Percentiles rank a stretch among this genome's conserved stretches.
Conservation (phyloP, 306 rosid species). For the Castanea sativa region DNA sequence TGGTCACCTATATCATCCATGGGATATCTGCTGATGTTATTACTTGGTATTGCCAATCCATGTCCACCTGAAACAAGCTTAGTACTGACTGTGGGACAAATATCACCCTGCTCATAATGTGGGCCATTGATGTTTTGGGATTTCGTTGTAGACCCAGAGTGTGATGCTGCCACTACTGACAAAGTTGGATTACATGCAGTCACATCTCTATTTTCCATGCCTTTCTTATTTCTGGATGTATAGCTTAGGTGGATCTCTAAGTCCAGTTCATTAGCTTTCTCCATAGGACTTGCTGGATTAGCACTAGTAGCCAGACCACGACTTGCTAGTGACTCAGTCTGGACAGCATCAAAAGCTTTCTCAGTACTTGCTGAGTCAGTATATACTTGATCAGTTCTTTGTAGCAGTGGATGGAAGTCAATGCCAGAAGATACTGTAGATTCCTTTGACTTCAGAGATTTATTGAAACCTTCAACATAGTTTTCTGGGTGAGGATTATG, state of each 20-base stretch:
- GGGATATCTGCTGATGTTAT: slow-evolving; percentile 40
- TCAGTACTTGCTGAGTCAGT: slow-evolving; percentile 13
- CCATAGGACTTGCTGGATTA: slow-evolving; percentile 32
- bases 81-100: slow-evolving; percentile 28
- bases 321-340: slow-evolving; percentile 28
- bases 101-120: slow-evolving; percentile 33
- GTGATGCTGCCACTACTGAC: slow-evolving; percentile 24
- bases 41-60: slow-evolving; percentile 32
- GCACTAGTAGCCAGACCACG: slow-evolving; percentile 32
- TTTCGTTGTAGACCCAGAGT: slow-evolving; percentile 28
- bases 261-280: slow-evolving; percentile 67
- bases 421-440: slow-evolving; percentile 51
- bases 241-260: slow-evolving; percentile 82
- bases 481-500: slow-evolving; percentile 65
- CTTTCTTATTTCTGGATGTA: slow-evolving; percentile 49
- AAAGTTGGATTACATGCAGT: slow-evolving; percentile 32
- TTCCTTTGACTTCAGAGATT: slow-evolving; percentile 49
- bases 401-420: slow-evolving; percentile 97
- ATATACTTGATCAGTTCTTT: slow-evolving; percentile 54
- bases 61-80: slow-evolving; percentile 39
- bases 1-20: slow-evolving; percentile 61
- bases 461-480: slow-evolving; percentile 39
- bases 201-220: slow-evolving; percentile 32
- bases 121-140: slow-evolving; percentile 30
- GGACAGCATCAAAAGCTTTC: slow-evolving; percentile 37